Evolutionary conservation across 2,329 filamentous ascomycete species (phyloP).

Genomic region (Arthroderma sp.): DNA sequence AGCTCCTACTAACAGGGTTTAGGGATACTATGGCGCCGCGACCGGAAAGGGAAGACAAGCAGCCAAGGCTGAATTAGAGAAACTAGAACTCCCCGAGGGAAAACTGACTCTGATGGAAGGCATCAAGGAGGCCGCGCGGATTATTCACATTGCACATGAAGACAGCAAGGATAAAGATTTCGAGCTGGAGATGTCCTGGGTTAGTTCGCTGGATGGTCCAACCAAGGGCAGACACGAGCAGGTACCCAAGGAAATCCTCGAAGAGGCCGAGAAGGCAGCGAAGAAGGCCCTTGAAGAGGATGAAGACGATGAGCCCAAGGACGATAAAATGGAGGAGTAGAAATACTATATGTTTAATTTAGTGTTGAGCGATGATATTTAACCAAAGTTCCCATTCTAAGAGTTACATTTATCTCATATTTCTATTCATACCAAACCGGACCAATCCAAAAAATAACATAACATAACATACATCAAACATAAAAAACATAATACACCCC

Average conservation of each 20-base stretch:
- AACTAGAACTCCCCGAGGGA: slow-evolving; percentile 72
- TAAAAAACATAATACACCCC: background rate
- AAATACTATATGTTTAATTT: background rate
- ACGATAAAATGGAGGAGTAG: slow-evolving; percentile 79
- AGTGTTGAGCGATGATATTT: background rate
- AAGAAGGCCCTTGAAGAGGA: slow-evolving; percentile 86
- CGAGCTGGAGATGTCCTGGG: slow-evolving; percentile 98
- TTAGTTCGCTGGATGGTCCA: slow-evolving; percentile 69
- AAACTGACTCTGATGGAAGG: slow-evolving; percentile 70
- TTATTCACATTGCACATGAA: slow-evolving; percentile 95
- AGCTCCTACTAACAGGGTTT: slow-evolving; percentile 14
- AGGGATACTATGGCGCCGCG: slow-evolving; percentile 93
- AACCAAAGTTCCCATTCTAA: slow-evolving; percentile 4
- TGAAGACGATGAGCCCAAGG: slow-evolving; percentile 53
- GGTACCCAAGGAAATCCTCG: slow-evolving; percentile 77
- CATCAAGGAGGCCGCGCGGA: slow-evolving; percentile 89
- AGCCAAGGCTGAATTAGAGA: slow-evolving; percentile 96
- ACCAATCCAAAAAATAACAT: background rate
- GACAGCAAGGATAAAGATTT: slow-evolving; percentile 99
- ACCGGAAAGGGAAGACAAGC: slow-evolving; percentile 94
- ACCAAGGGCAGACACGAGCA: slow-evolving; percentile 89
- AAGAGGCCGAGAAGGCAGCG: slow-evolving; percentile 85
- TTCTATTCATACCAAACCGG: background rate
- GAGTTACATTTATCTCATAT: background rate
- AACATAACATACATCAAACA: background rate